Base-by-base conservation (phyloP, 306 rosid species). In the Acacia acuminata region DNA sequence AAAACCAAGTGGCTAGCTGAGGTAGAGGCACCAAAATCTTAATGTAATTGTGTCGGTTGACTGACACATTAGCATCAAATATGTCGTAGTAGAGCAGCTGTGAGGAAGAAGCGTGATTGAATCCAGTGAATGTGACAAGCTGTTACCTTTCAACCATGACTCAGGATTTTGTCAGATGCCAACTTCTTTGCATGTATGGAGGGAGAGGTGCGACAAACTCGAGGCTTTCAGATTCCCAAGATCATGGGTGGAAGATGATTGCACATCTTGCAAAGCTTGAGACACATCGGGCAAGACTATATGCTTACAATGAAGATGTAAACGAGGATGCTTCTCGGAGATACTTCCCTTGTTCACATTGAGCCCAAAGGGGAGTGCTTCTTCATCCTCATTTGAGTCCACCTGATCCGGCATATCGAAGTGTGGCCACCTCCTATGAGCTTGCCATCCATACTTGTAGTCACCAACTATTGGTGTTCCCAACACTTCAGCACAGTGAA, bases 381-480 rank as follows among this genome's bases (percentile, higher is more conserved):
- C 85, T 70, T 83, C 91, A 58, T 81, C 74, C 84, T 86, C 85
- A 65, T 71, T 82, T 27, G 83, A 61, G 70, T 81, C 85, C 76
- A 85, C 92, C 53, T 5, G 10, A 60, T 85, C 43, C 44, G 89
- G 71, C 77, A 73, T 77, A 78, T 79, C 78, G 22, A 85, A 82
- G 76, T 82, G 92, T 42, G 86, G 87, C 93, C 86, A 90, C 67
- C 89, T 90, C 87, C 76, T 93, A 77, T 92, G 97, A 73, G 89
- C 89, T 84, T 92, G 96, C 97, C 98, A 88, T 66, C 99, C 99
- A 84, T 96, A 92, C 87, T 91, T 96, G 85, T 92, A 90, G 89
- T 96, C 98, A 82, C 99, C 99, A 69, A 96, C 96, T 64, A 96
- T 96, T 3, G 97, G 97, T 51, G 99, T 92, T 79, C 97, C 94